Base-by-base conservation (phyloP, 2,329 filamentous ascomycete genomes). In the Penicillium frequentans region DNA sequence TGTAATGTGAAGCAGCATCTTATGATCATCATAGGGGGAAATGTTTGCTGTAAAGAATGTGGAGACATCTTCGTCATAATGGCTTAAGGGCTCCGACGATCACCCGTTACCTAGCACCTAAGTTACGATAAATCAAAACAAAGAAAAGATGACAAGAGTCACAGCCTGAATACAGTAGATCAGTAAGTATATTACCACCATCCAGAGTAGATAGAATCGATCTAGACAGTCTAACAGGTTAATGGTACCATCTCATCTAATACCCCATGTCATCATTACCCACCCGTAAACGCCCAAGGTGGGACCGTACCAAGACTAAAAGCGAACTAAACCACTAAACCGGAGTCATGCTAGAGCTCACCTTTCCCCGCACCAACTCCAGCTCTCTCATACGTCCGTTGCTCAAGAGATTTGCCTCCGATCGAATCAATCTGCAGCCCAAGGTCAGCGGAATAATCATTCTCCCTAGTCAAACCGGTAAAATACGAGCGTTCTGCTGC, bases 361-460 rank as follows among this genome's bases (percentile, higher is more conserved):
- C 37, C 50, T 50, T 57, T 57, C 55, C 55, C 55, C 55, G 55
- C 55, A 57, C 39, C 55, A 50, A 33, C 33, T 45, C 21, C 51
- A 39, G 46, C 37, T 49, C 35, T 42, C 39, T 42, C 39, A 42
- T 42, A 42, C 39, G 39, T 42, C 39, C 39, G 19, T 23, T 11
- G 14, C 35, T 23, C 39, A 5, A 3, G 19, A 23, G 39, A 42
- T 42, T 42, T 23, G 39, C 39, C 39, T 23, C 39, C 19, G 35
- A 27, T 48, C 51, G 14, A 42, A 39, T 54, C 44, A 56, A 52
- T 49, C 42, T 46, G 24, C 49, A 43, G 42, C 29, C 46, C 31
- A 39, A 33, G 10, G 31, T 47, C 31, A 52, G 48, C 46, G 49
- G 8, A 43, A 39, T 45, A 27, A 27, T 31, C 26, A 26, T 37